Percentiles rank a stretch among this genome's conserved stretches.
These are phyloP conservation scores for Thalia dealbata DNA, from an alignment of 176 grass and related monocot species.

Conservation along the genomic window DNA sequence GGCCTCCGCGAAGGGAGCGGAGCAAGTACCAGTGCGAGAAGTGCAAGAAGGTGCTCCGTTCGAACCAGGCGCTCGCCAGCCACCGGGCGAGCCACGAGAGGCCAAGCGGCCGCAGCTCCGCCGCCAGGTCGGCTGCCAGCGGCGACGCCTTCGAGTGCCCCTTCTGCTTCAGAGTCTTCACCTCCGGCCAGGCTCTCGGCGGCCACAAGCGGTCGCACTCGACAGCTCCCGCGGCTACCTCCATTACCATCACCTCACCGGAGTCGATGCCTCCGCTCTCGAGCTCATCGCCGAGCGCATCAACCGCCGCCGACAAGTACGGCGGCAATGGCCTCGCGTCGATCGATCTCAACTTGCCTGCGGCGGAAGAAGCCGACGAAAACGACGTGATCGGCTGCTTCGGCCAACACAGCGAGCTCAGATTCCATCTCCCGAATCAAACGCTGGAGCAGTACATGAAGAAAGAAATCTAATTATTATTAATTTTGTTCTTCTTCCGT, in stretches of 20 bases:
- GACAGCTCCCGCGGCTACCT: not conserved
- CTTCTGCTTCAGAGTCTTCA: conserved; percentile 73
- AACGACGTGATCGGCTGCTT: conserved; percentile 83
- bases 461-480: not conserved
- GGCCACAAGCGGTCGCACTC: conserved; percentile 81
- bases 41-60: conserved; percentile 62
- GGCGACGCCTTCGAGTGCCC: conserved; percentile 55
- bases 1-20: conserved; percentile 21
- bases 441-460: too few species aligned
- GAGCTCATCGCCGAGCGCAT: not conserved
- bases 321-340: conserved; percentile 31
- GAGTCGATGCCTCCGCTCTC: not conserved
- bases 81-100: conserved; percentile 35
- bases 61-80: conserved; percentile 64
- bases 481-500: not conserved
- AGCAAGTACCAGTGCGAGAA: conserved; percentile 46
- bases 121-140: conserved; percentile 16
- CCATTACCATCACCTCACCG: not conserved
- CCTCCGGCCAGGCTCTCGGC: conserved; percentile 77
- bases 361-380: conserved; percentile 61
- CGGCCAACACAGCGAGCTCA: conserved; percentile 10
- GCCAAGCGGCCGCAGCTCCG: conserved; percentile 22
- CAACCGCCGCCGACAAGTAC: not conserved
- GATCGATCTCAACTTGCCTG: conserved; percentile 76
- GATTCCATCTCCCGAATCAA: not conserved